Evolutionary conservation across 352 stramenopile genomes (phyloP).

Genomic region (Phytophthora hibernalis): DNA sequence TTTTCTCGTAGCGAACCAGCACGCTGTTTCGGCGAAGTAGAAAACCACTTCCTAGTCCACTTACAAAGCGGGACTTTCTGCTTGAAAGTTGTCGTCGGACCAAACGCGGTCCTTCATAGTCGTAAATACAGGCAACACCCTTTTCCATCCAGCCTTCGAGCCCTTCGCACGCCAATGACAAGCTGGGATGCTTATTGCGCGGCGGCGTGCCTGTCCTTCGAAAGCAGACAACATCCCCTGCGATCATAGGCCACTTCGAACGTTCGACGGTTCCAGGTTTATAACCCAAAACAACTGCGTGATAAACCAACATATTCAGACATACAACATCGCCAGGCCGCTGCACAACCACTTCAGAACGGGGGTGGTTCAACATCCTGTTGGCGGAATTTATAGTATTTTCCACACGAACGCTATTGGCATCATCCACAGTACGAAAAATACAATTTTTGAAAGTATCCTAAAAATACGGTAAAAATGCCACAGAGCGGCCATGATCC

Average conservation of each 20-base stretch:
- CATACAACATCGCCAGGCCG: neutral
- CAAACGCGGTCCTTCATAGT: neutral
- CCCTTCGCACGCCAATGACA: neutral
- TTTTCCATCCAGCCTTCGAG: neutral
- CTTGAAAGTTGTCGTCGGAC: neutral
- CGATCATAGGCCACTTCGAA: neutral
- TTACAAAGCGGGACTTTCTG: neutral
- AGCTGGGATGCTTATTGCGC: neutral
- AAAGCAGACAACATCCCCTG: neutral
- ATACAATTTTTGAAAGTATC: no score
- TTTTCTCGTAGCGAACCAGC: no score
- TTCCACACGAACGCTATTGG: no score
- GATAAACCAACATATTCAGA: neutral
- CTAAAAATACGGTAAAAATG: no score
- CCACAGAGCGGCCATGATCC: no score
- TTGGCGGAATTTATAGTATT: no score
- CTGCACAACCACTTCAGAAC: neutral
- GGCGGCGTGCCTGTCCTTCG: neutral
- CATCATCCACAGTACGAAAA: no score
- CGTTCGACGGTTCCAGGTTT: neutral
- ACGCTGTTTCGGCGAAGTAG: no score
- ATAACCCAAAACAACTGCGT: neutral
- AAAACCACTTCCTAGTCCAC: no score
- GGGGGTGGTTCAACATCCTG: no score
- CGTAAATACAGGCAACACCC: neutral